Evolutionary conservation across 805 yeast genomes (phyloP).

Genomic region (Phaffomyces antillensis): DNA sequence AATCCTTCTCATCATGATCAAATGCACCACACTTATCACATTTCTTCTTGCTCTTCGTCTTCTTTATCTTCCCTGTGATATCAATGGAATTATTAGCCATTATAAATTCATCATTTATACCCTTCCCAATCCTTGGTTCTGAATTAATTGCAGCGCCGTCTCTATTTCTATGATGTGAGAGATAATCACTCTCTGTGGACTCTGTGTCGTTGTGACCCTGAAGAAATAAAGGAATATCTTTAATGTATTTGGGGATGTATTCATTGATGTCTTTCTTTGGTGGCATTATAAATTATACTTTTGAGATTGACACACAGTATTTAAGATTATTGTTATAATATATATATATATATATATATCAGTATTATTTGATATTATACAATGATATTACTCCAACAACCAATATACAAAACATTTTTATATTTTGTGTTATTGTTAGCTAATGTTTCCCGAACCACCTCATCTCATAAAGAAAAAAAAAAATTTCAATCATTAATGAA

Average conservation of each 20-base stretch:
- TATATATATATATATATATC: too few relatives aligned
- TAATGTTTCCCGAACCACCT: too few relatives aligned
- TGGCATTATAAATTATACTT: background rate
- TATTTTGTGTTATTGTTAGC: too few relatives aligned
- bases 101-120: conserved; percentile 44
- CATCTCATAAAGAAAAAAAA: too few relatives aligned
- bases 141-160: conserved; percentile 30
- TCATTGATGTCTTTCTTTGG: conserved; percentile 20
- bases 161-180: conserved; percentile 48
- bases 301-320: too few relatives aligned
- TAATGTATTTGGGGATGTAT: conserved; percentile 34
- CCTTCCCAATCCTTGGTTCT: conserved; percentile 47
- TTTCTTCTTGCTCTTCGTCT: conserved; percentile 24
- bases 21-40: conserved; percentile 54
- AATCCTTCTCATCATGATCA: conserved; percentile 44
- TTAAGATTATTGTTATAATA: too few relatives aligned
- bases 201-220: conserved; percentile 3
- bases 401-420: too few relatives aligned
- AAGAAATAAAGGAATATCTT: conserved; percentile 35
- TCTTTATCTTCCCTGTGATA: conserved; percentile 1
- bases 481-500: too few relatives aligned
- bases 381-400: too few relatives aligned
- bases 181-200: conserved; percentile 30
- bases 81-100: too few relatives aligned
- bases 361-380: too few relatives aligned